Base-by-base conservation (phyloP, 306 rosid species). In the Amphicarpaea edgeworthii region DNA sequence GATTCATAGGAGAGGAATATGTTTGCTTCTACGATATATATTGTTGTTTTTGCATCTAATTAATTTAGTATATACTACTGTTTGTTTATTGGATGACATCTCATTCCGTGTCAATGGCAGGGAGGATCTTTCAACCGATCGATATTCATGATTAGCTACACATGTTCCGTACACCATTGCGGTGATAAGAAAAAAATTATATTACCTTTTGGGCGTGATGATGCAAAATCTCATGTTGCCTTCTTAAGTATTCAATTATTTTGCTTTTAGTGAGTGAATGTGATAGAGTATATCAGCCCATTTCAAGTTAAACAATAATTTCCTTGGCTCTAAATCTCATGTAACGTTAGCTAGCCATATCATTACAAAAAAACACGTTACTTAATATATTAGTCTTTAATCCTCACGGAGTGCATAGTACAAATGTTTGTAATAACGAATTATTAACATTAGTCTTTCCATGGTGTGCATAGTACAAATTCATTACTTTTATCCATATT, bases 31-130 rank as follows among this genome's bases (percentile, higher is more conserved):
- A 50, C 12, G 57, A 8, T n/a, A 15, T n/a, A 8, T n/a, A 28
- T 28, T 28, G 32, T 28, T 42, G 43, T 6, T 53, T 54, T 20
- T 9, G 30, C 60, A 8, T 54, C 60, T 23, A 9, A 54, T n/a
- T n/a, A n/a, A n/a, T n/a, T n/a, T n/a, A n/a, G n/a, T n/a, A n/a
- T 54, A 14, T 7, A 60, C 2, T 28, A 55, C 1, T 2, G 21
- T 0, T 46, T 7, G 9, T 21, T 30, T 21, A 67, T 62, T 72
- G 66, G 79, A 83, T 66, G 72, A 45, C 79, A 77, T 69, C 69
- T 70, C 81, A 86, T 77, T 32, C 16, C 69, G 24, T 26, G 70
- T 47, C 61, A 62, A 21, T 32, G 61, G 10, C 59, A 73, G 14
- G 30, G 30, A 53, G 58, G 12, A 23, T 58, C 38, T 58, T 42